phyloP scores from a whole-genome alignment of 345 rosid species.

The Mallotus nudiflorus region DNA sequence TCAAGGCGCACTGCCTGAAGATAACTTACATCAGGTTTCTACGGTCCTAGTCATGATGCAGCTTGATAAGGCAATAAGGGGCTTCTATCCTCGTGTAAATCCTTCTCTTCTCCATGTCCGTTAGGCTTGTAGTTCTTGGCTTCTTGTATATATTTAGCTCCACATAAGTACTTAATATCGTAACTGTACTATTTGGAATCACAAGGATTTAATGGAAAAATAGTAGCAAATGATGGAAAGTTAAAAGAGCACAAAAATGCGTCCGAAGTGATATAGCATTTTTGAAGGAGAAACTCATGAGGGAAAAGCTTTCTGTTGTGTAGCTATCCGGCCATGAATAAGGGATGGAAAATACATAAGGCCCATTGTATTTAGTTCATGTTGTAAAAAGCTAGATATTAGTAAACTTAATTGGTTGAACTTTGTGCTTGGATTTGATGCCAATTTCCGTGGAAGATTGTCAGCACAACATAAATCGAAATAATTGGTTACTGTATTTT shows the following conservation, averaged over 20 bases:
- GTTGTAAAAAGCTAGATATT: too few relatives aligned
- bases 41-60: background rate
- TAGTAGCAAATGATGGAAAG: background rate
- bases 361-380: background rate
- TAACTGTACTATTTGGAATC: too few relatives aligned
- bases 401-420: too few relatives aligned
- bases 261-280: too few relatives aligned
- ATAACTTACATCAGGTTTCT: background rate
- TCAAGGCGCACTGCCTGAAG: background rate
- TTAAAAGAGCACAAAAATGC: background rate
- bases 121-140: too few relatives aligned
- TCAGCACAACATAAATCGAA: too few relatives aligned
- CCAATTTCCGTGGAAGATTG: too few relatives aligned
- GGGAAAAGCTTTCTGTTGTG: background rate
- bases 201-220: background rate
- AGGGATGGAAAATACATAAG: background rate
- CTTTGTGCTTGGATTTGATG: too few relatives aligned
- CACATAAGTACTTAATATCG: too few relatives aligned
- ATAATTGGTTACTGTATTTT: too few relatives aligned
- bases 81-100: background rate
- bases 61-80: constrained; percentile 4
- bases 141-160: too few relatives aligned
- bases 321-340: background rate
- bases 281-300: background rate
- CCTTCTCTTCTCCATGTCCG: too few relatives aligned